Evolutionary conservation across 306 rosid species (phyloP), one percentile per base, ranked within the genome.

Genomic region (Quercus agrifolia): DNA sequence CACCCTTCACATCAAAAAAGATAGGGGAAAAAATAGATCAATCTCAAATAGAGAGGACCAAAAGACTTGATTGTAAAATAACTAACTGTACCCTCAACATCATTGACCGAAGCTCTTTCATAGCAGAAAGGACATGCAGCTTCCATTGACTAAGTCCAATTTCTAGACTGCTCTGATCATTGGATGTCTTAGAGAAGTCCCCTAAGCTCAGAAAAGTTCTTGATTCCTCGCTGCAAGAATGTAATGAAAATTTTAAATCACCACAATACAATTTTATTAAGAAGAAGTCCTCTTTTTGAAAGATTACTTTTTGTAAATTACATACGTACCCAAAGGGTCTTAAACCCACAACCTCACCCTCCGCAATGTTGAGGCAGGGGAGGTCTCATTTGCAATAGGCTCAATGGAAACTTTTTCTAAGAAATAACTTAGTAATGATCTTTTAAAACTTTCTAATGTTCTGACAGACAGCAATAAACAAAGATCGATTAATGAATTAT

Each of bases 121-220:
- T 27, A 74, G 87, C 87, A 69, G 89, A 78, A 49, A 79, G 82
- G 80, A 92, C 85, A 52, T 87, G 93, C 71, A 92, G 84, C 86
- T 89, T 94, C 91, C 92, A 86, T 82, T 77, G 89, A 90, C 77
- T 83, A 81, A 94, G 89, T 79, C 97, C 98, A 80, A 76, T 77
- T 85, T 94, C 90, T 76, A 92, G 89, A 82, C 84, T 84, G 5
- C 82, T 87, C 41, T 89, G 87, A 59, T 71, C 54, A 66, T 86
- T 73, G 56, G 95, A 86, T 38, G 80, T 49, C 44, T 56, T 76
- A 35, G 72, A 18, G 77, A 49, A 31, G 23, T 92, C 92, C 56
- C 80, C 55, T 31, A 81, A n/a, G 73, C 59, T 74, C 46, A 77
- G 77, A 61, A 81, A 74, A 83, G 78, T 73, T 84, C 67, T 89